A percentile compares a stretch with the other conserved stretches of the same genome.
phyloP scores from a whole-genome alignment of 2,329 filamentous ascomycete species.

The Aspergillus sp. region DNA sequence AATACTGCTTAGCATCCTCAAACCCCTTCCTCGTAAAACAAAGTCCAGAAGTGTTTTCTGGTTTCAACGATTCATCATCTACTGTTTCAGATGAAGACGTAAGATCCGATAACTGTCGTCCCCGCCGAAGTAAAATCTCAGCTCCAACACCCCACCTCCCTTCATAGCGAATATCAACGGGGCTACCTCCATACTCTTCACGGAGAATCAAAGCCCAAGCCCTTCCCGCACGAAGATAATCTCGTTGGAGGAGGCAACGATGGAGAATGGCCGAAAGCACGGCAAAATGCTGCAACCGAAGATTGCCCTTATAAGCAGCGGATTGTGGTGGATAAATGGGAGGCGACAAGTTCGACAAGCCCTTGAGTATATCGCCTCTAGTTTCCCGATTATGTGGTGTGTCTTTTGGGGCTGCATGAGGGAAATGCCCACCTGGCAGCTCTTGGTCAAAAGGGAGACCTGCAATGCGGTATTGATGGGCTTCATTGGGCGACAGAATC shows the following conservation, averaged over 20 bases:
- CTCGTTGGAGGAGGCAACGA: conserved; percentile 61
- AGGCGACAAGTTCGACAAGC: conserved; percentile 25
- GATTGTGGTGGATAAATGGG: conserved; percentile 30
- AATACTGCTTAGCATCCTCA: conserved; percentile 59
- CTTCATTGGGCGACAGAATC: conserved; percentile 34
- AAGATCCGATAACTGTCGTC: conserved; percentile 17
- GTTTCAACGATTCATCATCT: conserved; percentile 1
- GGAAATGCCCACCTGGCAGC: conserved; percentile 36
- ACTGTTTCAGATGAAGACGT: conserved; percentile 1
- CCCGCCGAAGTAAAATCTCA: conserved; percentile 66
- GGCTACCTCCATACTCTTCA: conserved; percentile 49
- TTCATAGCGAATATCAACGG: conserved; percentile 62
- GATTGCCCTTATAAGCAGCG: conserved; percentile 24
- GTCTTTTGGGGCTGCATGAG: conserved; percentile 27
- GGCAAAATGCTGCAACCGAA: conserved; percentile 52
- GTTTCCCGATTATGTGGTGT: conserved; percentile 7
- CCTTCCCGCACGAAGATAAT: conserved; percentile 64
- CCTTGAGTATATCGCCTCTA: conserved; percentile 14
- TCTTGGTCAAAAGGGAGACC: conserved; percentile 33
- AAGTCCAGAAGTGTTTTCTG: conserved; percentile 7
- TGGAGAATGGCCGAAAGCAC: conserved; percentile 65
- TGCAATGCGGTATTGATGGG: conserved; percentile 38
- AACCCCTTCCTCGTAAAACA: conserved; percentile 47
- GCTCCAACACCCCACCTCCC: conserved; percentile 77
- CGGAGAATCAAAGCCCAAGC: conserved; percentile 70